A percentile compares a stretch with the other conserved stretches of the same genome.
These are phyloP conservation scores for Iris pallida DNA, from an alignment of 116 monocot genomes.

Conservation along the genomic window DNA sequence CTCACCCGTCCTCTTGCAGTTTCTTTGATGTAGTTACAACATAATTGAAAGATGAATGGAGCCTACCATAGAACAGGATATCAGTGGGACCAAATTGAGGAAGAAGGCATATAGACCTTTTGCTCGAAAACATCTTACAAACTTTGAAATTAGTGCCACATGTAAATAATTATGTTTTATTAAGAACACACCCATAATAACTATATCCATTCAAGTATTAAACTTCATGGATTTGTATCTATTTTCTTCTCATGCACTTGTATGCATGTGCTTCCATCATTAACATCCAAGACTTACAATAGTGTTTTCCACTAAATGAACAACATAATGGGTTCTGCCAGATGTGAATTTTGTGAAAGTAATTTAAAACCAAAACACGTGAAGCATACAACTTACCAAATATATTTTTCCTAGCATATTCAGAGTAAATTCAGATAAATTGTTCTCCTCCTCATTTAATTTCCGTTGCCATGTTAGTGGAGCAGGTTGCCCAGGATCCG, in stretches of 20 bases:
- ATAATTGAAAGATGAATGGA: constrained; percentile 23
- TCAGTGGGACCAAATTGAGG: constrained; percentile 2
- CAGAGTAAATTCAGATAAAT: constrained; percentile 34
- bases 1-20: constrained; percentile 33
- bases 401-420: constrained; percentile 28
- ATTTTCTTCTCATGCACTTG: neutral
- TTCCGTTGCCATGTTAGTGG: constrained; percentile 45
- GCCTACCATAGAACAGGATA: constrained; percentile 19
- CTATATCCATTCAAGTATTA: neutral
- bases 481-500: constrained; percentile 33
- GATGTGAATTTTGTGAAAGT: neutral
- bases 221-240: neutral
- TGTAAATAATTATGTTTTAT: neutral
- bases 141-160: neutral
- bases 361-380: neutral
- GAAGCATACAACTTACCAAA: constrained; percentile 23
- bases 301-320: neutral
- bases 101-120: neutral
- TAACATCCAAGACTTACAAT: neutral
- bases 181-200: neutral
- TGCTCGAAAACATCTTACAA: neutral
- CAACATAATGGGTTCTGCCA: neutral
- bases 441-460: constrained; percentile 26
- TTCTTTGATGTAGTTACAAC: constrained; percentile 21
- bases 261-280: neutral